These are phyloP conservation scores for Tetrapisispora phaffii DNA, from an alignment of 805 yeast species.

Conservation along the genomic window DNA sequence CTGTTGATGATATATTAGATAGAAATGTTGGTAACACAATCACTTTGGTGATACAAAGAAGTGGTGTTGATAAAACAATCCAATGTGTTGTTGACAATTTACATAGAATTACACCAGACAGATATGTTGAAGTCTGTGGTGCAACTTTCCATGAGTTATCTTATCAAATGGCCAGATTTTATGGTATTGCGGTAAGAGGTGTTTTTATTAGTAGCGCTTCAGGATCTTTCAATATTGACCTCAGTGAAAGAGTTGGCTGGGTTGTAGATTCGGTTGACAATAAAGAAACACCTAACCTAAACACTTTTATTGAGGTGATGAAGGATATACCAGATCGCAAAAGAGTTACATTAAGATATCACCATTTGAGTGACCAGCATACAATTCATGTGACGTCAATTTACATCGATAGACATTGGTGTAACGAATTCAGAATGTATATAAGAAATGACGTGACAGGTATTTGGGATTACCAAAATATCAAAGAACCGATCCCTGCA, in stretches of 20 bases:
- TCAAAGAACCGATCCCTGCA: slow-evolving; percentile 51
- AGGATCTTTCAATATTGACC: slow-evolving; percentile 59
- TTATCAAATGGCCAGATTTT: slow-evolving; percentile 80
- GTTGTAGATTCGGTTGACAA: slow-evolving; percentile 70
- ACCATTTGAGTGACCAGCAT: slow-evolving; percentile 75
- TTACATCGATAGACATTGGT: slow-evolving; percentile 81
- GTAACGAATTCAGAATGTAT: slow-evolving; percentile 58
- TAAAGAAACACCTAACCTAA: slow-evolving; percentile 60
- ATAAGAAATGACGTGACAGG: slow-evolving; percentile 50
- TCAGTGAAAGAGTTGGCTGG: slow-evolving; percentile 65
- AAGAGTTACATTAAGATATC: slow-evolving; percentile 58
- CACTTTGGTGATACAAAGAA: slow-evolving; percentile 56
- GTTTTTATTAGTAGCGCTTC: slow-evolving; percentile 71
- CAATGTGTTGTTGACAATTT: slow-evolving; percentile 58
- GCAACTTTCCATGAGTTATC: slow-evolving; percentile 79
- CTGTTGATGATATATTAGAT: slow-evolving; percentile 78
- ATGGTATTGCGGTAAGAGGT: slow-evolving; percentile 76
- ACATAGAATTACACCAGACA: slow-evolving; percentile 72
- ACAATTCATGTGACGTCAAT: slow-evolving; percentile 57
- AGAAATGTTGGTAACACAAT: slow-evolving; percentile 50
- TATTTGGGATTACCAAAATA: slow-evolving; percentile 44
- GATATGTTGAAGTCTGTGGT: slow-evolving; percentile 76
- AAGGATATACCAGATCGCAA: slow-evolving; percentile 64
- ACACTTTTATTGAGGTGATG: slow-evolving; percentile 71
- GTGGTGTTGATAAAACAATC: slow-evolving; percentile 49